phyloP scores from a whole-genome alignment of 495 filamentous ascomycete genomes.

The Podospora fimiseda region DNA sequence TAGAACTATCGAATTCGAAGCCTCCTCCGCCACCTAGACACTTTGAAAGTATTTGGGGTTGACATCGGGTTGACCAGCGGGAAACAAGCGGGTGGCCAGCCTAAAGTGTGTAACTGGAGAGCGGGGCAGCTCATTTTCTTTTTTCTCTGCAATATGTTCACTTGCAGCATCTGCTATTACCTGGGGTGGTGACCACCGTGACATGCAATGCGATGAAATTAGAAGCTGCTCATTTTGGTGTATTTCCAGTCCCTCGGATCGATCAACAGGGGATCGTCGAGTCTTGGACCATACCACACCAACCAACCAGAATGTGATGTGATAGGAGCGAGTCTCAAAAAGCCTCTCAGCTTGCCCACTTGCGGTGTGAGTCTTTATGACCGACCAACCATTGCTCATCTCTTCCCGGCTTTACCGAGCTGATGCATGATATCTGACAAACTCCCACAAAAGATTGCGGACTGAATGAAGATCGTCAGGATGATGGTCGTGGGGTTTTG shows the following conservation, averaged over 20 bases:
- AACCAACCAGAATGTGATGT: not conserved
- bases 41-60: not conserved
- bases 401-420: too few species aligned
- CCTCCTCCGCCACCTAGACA: slow-evolving; percentile 4
- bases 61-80: not conserved
- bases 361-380: too few species aligned
- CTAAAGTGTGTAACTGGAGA: slow-evolving; percentile 9
- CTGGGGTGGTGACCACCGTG: slow-evolving; percentile 1
- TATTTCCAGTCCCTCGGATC: slow-evolving; percentile 28
- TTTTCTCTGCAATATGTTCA: slow-evolving; percentile 18
- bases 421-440: too few species aligned
- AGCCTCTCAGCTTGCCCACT: too few species aligned
- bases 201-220: slow-evolving; percentile 11
- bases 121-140: slow-evolving; percentile 13
- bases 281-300: not conserved
- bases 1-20: slow-evolving; percentile 23
- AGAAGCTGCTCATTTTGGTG: slow-evolving; percentile 3
- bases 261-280: slow-evolving; percentile 20
- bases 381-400: too few species aligned
- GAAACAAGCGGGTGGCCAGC: not conserved
- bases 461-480: too few species aligned
- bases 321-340: not conserved
- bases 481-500: not conserved
- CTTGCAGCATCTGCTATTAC: slow-evolving; percentile 16
- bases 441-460: too few species aligned